Conservation (phyloP, 208 protist species). For the Leishmania amazonensis region DNA sequence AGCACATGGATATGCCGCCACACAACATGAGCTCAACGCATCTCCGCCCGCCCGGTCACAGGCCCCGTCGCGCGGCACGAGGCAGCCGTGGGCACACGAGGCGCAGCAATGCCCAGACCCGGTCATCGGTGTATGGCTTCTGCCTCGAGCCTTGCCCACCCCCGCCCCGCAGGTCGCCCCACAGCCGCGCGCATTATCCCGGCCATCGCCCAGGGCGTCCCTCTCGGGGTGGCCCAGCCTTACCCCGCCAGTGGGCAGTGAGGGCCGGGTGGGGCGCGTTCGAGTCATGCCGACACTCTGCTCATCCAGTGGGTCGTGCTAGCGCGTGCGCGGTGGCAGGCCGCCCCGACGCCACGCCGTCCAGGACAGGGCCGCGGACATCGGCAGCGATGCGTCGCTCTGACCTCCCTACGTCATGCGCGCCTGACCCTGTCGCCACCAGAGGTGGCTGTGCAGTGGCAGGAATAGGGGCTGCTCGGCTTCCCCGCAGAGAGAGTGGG, state of each 20-base stretch:
- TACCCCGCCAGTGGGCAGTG: neutral
- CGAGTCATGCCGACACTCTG: neutral
- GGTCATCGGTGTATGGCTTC: neutral
- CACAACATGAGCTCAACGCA: neutral
- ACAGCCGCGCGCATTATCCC: neutral
- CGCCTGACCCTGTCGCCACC: neutral
- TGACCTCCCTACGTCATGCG: neutral
- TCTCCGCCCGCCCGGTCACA: neutral
- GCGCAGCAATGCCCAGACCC: neutral
- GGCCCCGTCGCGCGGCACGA: neutral
- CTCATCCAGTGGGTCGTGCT: neutral
- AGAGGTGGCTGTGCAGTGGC: neutral
- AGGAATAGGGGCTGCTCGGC: constrained; percentile 1
- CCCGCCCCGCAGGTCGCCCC: neutral
- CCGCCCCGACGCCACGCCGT: neutral
- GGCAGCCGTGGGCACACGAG: neutral
- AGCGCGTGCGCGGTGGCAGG: neutral
- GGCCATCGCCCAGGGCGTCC: neutral
- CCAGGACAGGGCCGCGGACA: neutral
- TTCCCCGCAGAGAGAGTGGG: neutral
- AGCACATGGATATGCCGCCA: neutral
- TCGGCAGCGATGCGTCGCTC: neutral
- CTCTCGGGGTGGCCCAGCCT: neutral
- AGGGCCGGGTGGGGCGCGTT: neutral
- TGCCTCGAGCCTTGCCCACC: neutral